These are phyloP conservation scores for Cornus kousa DNA, from an alignment of 148 eudicot genomes.

Conservation along the genomic window DNA sequence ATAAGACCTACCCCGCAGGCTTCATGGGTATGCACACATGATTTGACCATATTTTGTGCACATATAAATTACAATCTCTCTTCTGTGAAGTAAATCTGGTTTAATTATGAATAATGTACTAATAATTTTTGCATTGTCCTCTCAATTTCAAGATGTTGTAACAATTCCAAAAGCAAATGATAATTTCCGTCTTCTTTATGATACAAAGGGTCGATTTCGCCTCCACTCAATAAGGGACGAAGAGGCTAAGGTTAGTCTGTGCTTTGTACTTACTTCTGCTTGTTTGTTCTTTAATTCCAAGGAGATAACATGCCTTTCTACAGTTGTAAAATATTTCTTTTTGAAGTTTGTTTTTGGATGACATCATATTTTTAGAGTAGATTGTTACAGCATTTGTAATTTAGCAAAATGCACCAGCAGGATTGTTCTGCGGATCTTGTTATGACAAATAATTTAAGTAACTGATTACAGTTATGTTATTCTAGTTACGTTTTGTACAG, in stretches of 20 bases:
- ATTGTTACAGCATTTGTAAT: background rate
- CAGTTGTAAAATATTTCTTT: background rate
- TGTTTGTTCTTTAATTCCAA: background rate
- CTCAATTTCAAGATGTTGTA: constrained; percentile 42
- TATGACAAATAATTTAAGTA: background rate
- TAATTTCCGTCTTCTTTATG: constrained; percentile 62
- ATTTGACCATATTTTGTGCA: background rate
- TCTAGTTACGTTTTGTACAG: no score
- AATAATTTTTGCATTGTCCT: background rate
- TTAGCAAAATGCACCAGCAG: background rate
- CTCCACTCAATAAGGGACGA: constrained; percentile 60
- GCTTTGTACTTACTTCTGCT: background rate
- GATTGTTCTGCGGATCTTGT: background rate
- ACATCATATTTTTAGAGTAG: background rate
- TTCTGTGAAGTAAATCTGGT: background rate
- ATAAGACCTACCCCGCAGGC: constrained; percentile 50
- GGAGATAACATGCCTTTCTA: background rate
- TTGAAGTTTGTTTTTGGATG: background rate
- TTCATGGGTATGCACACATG: constrained; percentile 46
- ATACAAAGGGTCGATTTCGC: constrained; percentile 63
- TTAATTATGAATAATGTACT: background rate
- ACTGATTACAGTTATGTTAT: no score
- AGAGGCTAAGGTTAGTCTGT: constrained; percentile 49
- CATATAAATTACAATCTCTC: background rate
- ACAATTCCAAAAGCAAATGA: constrained; percentile 63